Conservation (phyloP, 2,329 filamentous ascomycete genomes). For the Paraconiothyrium brasiliense region DNA sequence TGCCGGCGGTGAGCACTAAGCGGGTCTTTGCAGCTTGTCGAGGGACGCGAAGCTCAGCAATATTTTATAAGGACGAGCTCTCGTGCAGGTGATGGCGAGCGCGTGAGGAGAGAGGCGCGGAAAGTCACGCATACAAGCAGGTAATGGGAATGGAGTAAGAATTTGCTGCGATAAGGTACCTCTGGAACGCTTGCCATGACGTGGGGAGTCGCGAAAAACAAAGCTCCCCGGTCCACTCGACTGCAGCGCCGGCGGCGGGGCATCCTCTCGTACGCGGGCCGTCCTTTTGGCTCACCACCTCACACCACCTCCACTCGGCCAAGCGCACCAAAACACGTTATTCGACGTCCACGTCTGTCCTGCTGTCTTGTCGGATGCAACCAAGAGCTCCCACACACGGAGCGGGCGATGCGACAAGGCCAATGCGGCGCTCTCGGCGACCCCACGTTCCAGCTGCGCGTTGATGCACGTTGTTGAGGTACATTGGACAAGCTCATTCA, state of each 20-base stretch:
- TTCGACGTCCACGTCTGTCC: not conserved
- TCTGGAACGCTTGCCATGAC: slow-evolving; percentile 10
- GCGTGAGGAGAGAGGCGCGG: slow-evolving; percentile 3
- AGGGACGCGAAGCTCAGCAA: not conserved
- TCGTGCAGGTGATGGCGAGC: slow-evolving; percentile 6
- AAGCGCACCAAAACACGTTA: not conserved
- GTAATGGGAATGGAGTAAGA: not conserved
- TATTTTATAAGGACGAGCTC: not conserved
- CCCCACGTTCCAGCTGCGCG: slow-evolving; percentile 2
- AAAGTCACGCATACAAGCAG: not conserved
- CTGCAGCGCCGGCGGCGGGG: slow-evolving; percentile 5
- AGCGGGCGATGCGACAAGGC: not conserved
- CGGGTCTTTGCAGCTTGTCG: slow-evolving; percentile 6
- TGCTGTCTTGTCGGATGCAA: not conserved
- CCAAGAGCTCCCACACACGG: not conserved
- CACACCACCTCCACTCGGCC: slow-evolving; percentile 1
- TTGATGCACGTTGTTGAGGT: not conserved
- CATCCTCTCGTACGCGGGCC: slow-evolving; percentile 10
- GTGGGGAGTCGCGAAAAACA: slow-evolving; percentile 17
- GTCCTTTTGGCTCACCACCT: slow-evolving; percentile 7
- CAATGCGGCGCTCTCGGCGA: not conserved
- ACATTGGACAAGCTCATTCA: too few relatives aligned
- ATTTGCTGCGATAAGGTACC: slow-evolving; percentile 11
- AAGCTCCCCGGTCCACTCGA: slow-evolving; percentile 15
- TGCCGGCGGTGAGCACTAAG: slow-evolving; percentile 8